Conservation (phyloP, 2,329 filamentous ascomycete genomes). For the Clarireedia homoeocarpa region DNA sequence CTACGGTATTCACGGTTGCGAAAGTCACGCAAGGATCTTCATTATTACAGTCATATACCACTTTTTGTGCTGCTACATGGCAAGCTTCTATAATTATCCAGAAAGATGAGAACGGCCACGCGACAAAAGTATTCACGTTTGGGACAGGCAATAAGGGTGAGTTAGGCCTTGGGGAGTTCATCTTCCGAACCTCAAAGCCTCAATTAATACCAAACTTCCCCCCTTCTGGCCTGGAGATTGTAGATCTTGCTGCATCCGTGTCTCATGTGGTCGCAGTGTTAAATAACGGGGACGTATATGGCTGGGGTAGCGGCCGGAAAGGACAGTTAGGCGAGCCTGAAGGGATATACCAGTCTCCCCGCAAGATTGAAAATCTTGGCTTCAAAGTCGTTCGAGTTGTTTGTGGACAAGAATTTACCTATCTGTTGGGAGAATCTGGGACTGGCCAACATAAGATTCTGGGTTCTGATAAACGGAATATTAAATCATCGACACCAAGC, state of each 20-base stretch:
- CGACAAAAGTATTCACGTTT: constrained; percentile 49
- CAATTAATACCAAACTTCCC: constrained; percentile 55
- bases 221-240: constrained; percentile 47
- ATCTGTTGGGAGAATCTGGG: constrained; percentile 49
- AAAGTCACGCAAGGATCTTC: constrained; percentile 14
- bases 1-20: constrained; percentile 17
- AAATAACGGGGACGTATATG: constrained; percentile 68
- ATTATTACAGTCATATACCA: constrained; percentile 25
- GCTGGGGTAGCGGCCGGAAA: constrained; percentile 84
- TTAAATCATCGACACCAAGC: constrained; percentile 50
- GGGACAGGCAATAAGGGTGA: constrained; percentile 66
- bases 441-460: constrained; percentile 58
- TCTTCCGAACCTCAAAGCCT: constrained; percentile 41
- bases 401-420: constrained; percentile 83
- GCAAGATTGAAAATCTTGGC: constrained; percentile 46
- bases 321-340: constrained; percentile 65
- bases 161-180: constrained; percentile 53
- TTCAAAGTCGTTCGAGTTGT: constrained; percentile 62
- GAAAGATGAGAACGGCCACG: constrained; percentile 35
- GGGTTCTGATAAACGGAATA: constrained; percentile 67
- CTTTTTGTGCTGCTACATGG: constrained; percentile 67
- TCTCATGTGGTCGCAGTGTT: constrained; percentile 70
- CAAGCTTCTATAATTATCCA: constrained; percentile 59
- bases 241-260: constrained; percentile 65
- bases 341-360: constrained; percentile 48